Evolutionary conservation across 179 eudicot species (phyloP).

Genomic region (Pouteria campechiana): DNA sequence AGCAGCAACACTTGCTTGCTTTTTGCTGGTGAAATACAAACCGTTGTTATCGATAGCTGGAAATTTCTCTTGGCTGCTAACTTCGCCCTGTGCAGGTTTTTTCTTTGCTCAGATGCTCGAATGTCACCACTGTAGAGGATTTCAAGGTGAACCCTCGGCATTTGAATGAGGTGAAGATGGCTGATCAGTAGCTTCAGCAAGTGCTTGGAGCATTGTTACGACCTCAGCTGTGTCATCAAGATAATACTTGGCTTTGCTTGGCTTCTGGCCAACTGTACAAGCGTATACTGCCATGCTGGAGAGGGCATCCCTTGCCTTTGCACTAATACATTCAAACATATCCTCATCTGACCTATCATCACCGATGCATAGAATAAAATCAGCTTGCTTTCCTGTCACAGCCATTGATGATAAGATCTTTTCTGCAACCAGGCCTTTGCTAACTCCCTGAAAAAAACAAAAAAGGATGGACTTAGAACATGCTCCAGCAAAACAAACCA

Average conservation of each 20-base stretch:
- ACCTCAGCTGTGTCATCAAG: constrained; percentile 15
- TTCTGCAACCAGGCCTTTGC: constrained; percentile 15
- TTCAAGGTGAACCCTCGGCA: constrained; percentile 1
- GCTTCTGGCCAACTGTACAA: constrained; percentile 21
- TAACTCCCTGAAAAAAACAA: constrained; percentile 8
- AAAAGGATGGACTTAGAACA: not conserved
- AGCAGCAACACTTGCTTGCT: too few relatives aligned
- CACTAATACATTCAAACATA: constrained; percentile 16
- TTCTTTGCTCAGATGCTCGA: not conserved
- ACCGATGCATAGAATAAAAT: constrained; percentile 17
- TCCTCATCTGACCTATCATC: constrained; percentile 23
- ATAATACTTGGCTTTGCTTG: constrained; percentile 19
- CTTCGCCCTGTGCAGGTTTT: not conserved
- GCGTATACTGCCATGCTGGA: constrained; percentile 9
- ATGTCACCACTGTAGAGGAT: not conserved
- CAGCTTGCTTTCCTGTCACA: constrained; percentile 16
- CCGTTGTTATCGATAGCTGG: too few relatives aligned
- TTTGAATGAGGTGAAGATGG: constrained; percentile 5
- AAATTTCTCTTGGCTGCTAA: too few relatives aligned
- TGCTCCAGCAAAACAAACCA: not conserved
- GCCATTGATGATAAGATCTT: constrained; percentile 19
- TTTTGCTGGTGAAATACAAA: too few relatives aligned
- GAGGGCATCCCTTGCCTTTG: constrained; percentile 11
- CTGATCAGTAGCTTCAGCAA: constrained; percentile 6
- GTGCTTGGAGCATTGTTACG: constrained; percentile 12